Base-by-base conservation (phyloP, 2,329 filamentous ascomycete species). In the Cladophialophora exuberans region DNA sequence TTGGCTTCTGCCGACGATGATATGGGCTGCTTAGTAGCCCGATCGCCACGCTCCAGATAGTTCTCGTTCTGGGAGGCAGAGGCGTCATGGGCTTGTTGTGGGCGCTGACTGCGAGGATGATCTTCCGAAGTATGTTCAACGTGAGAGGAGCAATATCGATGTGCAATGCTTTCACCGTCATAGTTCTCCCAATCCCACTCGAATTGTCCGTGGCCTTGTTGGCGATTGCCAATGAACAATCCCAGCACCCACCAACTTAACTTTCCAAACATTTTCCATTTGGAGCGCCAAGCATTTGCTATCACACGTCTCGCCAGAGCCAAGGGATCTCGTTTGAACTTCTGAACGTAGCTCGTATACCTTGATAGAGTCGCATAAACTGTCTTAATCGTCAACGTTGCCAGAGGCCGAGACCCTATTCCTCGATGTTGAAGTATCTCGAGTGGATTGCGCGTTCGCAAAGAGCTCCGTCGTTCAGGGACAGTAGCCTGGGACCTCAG, bases 231-330 rank as follows among this genome's bases (percentile, higher is more conserved):
- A 17, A 72, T 35, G 45, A 72, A 64, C 6, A 71, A 51, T 4
- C 69, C 69, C n/a, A 72, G 54, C 26, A 72, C 63, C 69, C 69
- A 72, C 69, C 69, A 72, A 28, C 68, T 67, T 23, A 72, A 43
- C 31, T 64, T 66, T 9, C 69, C 66, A 31, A 70, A 59, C 20
- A 58, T 55, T 25, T 61, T 58, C 65, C 67, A 69, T 47, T 69
- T 69, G 28, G 61, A 61, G 17, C 65, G 62, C 70, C 70, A 71
- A 31, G 69, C 65, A 52, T 69, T 69, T n/a, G 63, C 63, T 39
- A 72, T 64, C 11, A 71, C 66, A n/a, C 63, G 62, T 26, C 65
- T 61, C 41, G 67, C 65, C 9, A 72, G 47, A 18, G 62, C 59
- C 30, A 62, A 53, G 20, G 65, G 64, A 23, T 62, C 57, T 22